A percentile compares a stretch with the other conserved stretches of the same genome.
phyloP scores from a whole-genome alignment of 2,329 filamentous ascomycete genomes.

The Rhinocladiella mackenziei region DNA sequence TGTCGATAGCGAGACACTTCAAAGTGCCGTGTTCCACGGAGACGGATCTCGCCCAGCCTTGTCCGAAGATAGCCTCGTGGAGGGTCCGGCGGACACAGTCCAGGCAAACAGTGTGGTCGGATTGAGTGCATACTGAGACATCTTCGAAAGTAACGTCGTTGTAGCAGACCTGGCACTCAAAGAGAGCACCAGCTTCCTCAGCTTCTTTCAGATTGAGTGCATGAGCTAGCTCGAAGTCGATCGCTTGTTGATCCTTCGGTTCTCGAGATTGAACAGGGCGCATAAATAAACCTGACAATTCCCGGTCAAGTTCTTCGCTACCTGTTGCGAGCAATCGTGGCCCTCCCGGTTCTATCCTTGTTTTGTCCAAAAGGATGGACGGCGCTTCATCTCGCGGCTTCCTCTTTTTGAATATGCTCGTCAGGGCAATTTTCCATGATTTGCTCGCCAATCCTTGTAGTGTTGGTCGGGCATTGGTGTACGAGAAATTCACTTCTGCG shows the following conservation, averaged over 20 bases:
- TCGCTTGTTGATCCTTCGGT: constrained; percentile 36
- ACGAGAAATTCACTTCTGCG: constrained; percentile 47
- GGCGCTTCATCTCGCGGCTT: constrained; percentile 41
- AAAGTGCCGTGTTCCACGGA: constrained; percentile 69
- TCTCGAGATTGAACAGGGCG: constrained; percentile 37
- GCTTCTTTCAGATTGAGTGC: constrained; percentile 43
- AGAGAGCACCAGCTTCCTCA: constrained; percentile 39
- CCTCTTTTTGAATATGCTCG: constrained; percentile 41
- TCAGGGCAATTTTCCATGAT: constrained; percentile 43
- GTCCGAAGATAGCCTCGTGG: constrained; percentile 85
- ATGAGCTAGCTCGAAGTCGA: constrained; percentile 40
- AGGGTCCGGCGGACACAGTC: constrained; percentile 77
- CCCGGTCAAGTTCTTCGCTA: constrained; percentile 42
- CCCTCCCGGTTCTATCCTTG: constrained; percentile 27
- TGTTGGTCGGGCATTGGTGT: constrained; percentile 41
- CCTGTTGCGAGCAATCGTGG: constrained; percentile 42
- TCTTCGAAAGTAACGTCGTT: constrained; percentile 47
- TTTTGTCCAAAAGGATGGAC: constrained; percentile 39
- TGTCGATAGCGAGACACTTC: constrained; percentile 73
- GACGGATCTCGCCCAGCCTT: constrained; percentile 82
- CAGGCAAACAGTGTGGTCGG: constrained; percentile 50
- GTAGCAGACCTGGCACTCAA: constrained; percentile 49
- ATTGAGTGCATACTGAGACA: constrained; percentile 43
- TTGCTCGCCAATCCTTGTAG: constrained; percentile 42
- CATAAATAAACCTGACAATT: constrained; percentile 39